A percentile compares a stretch with the other conserved stretches of the same genome.
phyloP scores from a whole-genome alignment of 345 rosid species.

The Carallia pectinifolia region DNA sequence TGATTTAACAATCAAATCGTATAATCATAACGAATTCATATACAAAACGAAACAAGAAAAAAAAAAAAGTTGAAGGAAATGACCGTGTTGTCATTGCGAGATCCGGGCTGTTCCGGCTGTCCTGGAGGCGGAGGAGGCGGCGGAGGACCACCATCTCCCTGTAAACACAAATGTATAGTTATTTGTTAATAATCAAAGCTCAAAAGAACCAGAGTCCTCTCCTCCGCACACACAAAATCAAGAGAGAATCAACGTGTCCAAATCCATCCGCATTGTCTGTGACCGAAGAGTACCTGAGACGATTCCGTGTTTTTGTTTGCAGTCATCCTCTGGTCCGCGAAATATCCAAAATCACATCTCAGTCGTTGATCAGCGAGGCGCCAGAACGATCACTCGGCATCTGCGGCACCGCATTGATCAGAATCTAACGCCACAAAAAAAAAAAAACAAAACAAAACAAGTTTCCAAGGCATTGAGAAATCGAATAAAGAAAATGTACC shows the following conservation, averaged over 20 bases:
- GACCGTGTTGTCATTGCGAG: slow-evolving; percentile 57
- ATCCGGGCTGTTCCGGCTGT: slow-evolving; percentile 30
- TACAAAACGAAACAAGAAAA: background rate
- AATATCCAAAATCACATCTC: slow-evolving; percentile 22
- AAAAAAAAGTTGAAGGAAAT: background rate
- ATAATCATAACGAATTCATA: background rate
- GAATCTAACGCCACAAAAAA: background rate
- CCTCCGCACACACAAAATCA: background rate
- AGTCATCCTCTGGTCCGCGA: slow-evolving; percentile 40
- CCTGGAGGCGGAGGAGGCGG: slow-evolving; percentile 30
- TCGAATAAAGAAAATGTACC: slow-evolving; percentile 3
- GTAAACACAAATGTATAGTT: background rate
- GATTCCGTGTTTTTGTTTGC: slow-evolving; percentile 35
- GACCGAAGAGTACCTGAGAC: slow-evolving; percentile 28
- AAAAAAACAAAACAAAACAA: background rate
- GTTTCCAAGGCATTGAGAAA: no score
- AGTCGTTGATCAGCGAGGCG: slow-evolving; percentile 13
- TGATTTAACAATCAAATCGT: background rate
- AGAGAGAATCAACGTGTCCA: no score
- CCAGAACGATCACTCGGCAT: background rate
- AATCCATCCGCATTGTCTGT: no score
- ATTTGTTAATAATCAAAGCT: no score
- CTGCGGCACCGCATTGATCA: slow-evolving; percentile 1
- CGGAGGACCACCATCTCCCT: slow-evolving; percentile 46
- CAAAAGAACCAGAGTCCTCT: no score